Base-by-base conservation (phyloP, 1,139 yeast species). In the Suhomyces panamericanus region DNA sequence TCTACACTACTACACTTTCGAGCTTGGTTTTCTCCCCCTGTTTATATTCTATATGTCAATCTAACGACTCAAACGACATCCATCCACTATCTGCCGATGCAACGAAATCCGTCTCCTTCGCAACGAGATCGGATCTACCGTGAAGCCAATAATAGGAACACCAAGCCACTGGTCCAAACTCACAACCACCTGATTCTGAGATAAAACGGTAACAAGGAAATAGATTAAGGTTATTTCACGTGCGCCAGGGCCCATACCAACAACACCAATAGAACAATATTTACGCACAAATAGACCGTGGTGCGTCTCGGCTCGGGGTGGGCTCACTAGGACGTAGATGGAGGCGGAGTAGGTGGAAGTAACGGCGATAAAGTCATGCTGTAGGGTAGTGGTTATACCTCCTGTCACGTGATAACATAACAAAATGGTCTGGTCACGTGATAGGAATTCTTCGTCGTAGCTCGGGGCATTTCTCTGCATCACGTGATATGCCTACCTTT, bases 401-500 rank as follows among this genome's bases (percentile, higher is more conserved):
- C 24, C 24, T 6, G 24, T 20, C 24, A 20, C 24, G 24, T 20
- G 24, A 6, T 4, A 17, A 17, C 17, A 17, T 17, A 17, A 17
- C n/a, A n/a, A n/a, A n/a, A n/a, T n/a, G 5, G 17, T 17, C 17
- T 4, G 3, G 17, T 17, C 17, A 17, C 17, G 17, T 17, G 17
- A 17, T 17, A 17, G n/a, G n/a, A n/a, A n/a, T n/a, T n/a, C n/a
- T n/a, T n/a, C n/a, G n/a, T n/a, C n/a, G n/a, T n/a, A n/a, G n/a
- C n/a, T n/a, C n/a, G n/a, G n/a, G n/a, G n/a, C n/a, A n/a, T n/a
- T n/a, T n/a, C n/a, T n/a, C n/a, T n/a, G n/a, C n/a, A 7, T 12
- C 35, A 27, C 17, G n/a, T 30, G 26, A 27, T n/a, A n/a, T n/a
- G n/a, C n/a, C 47, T 57, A 65, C 46, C 75, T 57, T 24, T 57